Evolutionary conservation across 78 protist species (phyloP), one percentile per base, ranked within the genome.

Genomic region (Pigoraptor vietnamica): DNA sequence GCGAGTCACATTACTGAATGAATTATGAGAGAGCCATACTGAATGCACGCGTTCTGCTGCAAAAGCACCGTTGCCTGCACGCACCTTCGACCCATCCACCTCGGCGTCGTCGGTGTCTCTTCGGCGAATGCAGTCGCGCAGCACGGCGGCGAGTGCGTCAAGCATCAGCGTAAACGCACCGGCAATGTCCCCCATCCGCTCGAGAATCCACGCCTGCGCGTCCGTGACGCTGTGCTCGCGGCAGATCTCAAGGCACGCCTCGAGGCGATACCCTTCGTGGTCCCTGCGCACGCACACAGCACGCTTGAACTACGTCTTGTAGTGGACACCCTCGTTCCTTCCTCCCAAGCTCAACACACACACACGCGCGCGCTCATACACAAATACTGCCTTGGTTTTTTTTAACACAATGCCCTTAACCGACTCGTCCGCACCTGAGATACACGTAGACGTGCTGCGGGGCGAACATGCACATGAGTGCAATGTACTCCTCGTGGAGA

Each of bases 161-260:
- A 24, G 81, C 6, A 87, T 39, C 24, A 87, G 67, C 25, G 14
- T 33, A 25, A 39, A 39, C 19, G 90, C 90, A 6, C 37, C 37
- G 23, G 35, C 34, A 19, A 87, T 39, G 55, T 87, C 90, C 67
- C 90, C 90, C 90, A 32, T 32, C 37, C 67, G 55, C 90, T 87
- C 90, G 36, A 87, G 33, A 25, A 87, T 38, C 90, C 90, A 87
- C 90, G 90, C 90, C 90, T 10, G 35, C 37, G 90, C 90, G 23
- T 87, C 90, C 24, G 90, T 87, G 37, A 87, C 37, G n/a, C 19
- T 37, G 90, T 29, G 38, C 88, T 1, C 38, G 1, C 2, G 9
- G 88, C 88, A 83, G 34, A 21, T 35, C 21, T 34, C 39, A 10
- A 83, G 88, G 25, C 84, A 79, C 14, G 21, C 84, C 84, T 79